Evolutionary conservation across 192 early-diverging fungal species (phyloP).

Genomic region (Phycomyces blakesleeanus): DNA sequence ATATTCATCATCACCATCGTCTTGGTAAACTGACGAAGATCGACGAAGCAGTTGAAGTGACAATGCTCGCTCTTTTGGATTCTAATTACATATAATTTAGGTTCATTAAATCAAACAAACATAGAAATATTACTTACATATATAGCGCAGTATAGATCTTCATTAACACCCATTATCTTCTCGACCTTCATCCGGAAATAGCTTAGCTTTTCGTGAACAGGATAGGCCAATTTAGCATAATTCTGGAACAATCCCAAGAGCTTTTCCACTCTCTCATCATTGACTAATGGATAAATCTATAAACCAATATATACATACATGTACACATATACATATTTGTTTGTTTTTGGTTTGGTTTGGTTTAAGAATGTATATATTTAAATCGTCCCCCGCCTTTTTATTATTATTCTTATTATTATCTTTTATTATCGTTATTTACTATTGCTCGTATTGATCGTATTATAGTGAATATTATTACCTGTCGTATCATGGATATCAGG

Average conservation of each 20-base stretch:
- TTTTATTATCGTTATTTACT: too few relatives aligned
- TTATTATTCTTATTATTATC: too few relatives aligned
- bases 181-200: slow-evolving; percentile 10
- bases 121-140: not conserved
- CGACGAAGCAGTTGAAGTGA: slow-evolving; percentile 21
- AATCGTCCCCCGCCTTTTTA: too few relatives aligned
- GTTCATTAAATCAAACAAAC: not conserved
- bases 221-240: not conserved
- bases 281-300: slow-evolving; percentile 20
- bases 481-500: slow-evolving; percentile 72
- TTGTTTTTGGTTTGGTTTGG: too few relatives aligned
- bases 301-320: not conserved
- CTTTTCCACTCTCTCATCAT: slow-evolving; percentile 9
- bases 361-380: too few relatives aligned
- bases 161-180: slow-evolving; percentile 5
- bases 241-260: slow-evolving; percentile 13
- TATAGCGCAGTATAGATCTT: slow-evolving; percentile 8
- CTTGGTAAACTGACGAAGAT: not conserved
- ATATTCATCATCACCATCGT: slow-evolving; percentile 13
- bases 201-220: not conserved
- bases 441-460: too few relatives aligned
- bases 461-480: too few relatives aligned
- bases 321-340: too few relatives aligned
- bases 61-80: slow-evolving; percentile 10
- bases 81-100: slow-evolving; percentile 4